Conservation (phyloP, 1,284 basidiomycete genomes). For the Ganoderma sinense region DNA sequence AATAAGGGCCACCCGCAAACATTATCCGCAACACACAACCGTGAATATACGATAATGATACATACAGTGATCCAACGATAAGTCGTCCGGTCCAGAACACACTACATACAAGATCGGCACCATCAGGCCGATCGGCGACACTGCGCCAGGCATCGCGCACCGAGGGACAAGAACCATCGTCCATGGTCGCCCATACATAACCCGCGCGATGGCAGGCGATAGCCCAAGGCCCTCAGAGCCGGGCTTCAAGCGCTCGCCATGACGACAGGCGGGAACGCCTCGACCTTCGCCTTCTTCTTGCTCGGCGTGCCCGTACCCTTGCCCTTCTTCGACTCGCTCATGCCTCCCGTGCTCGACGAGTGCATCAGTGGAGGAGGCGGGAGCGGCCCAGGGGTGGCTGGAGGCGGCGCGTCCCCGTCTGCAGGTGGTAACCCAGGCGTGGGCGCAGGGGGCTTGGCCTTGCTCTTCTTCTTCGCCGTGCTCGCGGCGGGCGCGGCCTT, state of each 20-base stretch:
- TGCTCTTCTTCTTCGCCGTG: slow-evolving; percentile 49
- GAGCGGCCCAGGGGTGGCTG: slow-evolving; percentile 11
- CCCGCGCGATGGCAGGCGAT: too few relatives aligned
- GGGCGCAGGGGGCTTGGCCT: slow-evolving; percentile 37
- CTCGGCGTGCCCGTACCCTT: slow-evolving; percentile 40
- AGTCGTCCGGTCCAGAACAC: too few relatives aligned
- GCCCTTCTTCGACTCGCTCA: slow-evolving; percentile 37
- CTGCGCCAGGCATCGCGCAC: too few relatives aligned
- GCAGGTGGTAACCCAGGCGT: slow-evolving; percentile 5
- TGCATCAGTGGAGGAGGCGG: slow-evolving; percentile 28
- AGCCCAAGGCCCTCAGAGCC: too few relatives aligned
- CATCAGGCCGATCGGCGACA: too few relatives aligned
- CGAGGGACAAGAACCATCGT: too few relatives aligned
- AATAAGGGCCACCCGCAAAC: too few relatives aligned
- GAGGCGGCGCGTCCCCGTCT: slow-evolving; percentile 12
- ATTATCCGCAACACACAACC: too few relatives aligned
- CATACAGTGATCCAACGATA: too few relatives aligned
- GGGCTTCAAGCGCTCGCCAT: slow-evolving; percentile 61
- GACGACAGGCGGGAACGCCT: slow-evolving; percentile 55
- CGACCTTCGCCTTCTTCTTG: slow-evolving; percentile 43
- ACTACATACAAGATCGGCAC: too few relatives aligned
- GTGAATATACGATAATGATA: too few relatives aligned
- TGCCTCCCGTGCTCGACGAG: slow-evolving; percentile 22
- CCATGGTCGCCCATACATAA: too few relatives aligned
- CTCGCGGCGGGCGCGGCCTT: slow-evolving; percentile 41